Evolutionary conservation across 345 rosid genomes (phyloP).

Genomic region (Limnanthes douglasii): DNA sequence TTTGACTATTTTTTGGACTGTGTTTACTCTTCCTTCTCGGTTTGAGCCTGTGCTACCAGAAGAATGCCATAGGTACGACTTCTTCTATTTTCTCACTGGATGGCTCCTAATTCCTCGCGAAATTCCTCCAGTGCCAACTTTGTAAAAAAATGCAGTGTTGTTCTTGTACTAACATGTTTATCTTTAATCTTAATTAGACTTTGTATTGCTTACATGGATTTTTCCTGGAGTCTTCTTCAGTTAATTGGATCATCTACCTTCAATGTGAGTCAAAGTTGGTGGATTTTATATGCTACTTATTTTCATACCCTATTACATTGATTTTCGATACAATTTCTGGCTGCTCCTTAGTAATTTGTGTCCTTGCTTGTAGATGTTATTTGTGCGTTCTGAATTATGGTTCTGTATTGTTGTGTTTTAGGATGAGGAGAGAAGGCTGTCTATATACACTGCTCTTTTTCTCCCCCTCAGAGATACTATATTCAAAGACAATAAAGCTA

Average conservation of each 20-base stretch:
- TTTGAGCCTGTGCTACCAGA: conserved; percentile 39
- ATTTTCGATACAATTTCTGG: background rate
- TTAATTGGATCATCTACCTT: conserved; percentile 32
- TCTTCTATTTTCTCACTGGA: conserved; percentile 5
- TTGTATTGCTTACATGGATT: conserved; percentile 50
- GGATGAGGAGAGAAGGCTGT: conserved; percentile 70
- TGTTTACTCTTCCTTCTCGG: conserved; percentile 45
- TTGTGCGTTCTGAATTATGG: conserved; percentile 4
- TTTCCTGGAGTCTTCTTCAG: conserved; percentile 48
- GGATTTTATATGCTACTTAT: background rate
- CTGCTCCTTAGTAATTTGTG: conserved; percentile 1
- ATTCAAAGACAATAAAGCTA: conserved; percentile 49
- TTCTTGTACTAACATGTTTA: conserved; percentile 8
- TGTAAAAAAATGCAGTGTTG: too few species aligned
- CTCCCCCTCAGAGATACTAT: conserved; percentile 43
- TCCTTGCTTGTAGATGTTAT: background rate
- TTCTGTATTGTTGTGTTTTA: conserved; percentile 18
- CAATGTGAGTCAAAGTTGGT: conserved; percentile 30
- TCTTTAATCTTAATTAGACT: conserved; percentile 23
- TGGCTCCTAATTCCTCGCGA: too few species aligned
- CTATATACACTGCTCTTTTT: conserved; percentile 71
- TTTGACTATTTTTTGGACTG: conserved; percentile 51
- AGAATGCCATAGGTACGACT: conserved; percentile 38
- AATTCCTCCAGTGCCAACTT: too few species aligned
- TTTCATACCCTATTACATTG: background rate